Conservation (phyloP, 345 rosid species). For the Mercurialis annua region DNA sequence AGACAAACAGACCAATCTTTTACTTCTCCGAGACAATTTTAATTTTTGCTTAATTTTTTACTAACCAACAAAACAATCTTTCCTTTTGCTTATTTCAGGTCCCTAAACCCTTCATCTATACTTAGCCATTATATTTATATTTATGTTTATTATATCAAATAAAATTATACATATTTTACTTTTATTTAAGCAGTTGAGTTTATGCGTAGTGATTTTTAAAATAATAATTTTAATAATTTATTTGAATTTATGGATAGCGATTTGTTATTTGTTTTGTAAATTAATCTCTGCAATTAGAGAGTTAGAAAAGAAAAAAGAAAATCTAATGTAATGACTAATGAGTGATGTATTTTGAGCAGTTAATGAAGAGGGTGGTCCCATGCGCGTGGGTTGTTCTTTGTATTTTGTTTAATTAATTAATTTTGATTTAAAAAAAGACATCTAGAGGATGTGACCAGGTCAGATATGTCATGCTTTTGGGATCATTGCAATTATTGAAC, state of each 20-base stretch:
- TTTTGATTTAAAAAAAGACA: conserved; percentile 19
- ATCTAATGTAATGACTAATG: neutral
- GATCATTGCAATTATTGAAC: conserved; percentile 95
- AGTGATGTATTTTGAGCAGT: too few relatives aligned
- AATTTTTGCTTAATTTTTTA: conserved; percentile 3
- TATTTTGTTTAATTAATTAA: neutral
- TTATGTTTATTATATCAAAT: neutral
- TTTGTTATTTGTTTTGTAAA: too few relatives aligned
- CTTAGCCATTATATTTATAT: neutral
- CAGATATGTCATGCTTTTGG: conserved; percentile 91
- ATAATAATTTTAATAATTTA: neutral
- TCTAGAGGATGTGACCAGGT: conserved; percentile 45
- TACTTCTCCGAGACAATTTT: conserved; percentile 38
- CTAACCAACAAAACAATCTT: conserved; percentile 9
- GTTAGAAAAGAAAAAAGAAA: neutral
- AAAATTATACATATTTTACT: too few relatives aligned
- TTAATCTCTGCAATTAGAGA: too few relatives aligned
- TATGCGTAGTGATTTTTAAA: neutral
- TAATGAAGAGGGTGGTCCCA: conserved; percentile 22
- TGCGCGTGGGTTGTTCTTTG: conserved; percentile 36
- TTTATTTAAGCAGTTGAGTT: neutral
- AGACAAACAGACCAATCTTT: conserved; percentile 47
- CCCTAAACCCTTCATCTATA: neutral
- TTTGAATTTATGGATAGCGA: too few relatives aligned
- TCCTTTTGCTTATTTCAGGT: conserved; percentile 30